Conservation (phyloP, 2,329 filamentous ascomycete species). For the Tolypocladium tropicale region DNA sequence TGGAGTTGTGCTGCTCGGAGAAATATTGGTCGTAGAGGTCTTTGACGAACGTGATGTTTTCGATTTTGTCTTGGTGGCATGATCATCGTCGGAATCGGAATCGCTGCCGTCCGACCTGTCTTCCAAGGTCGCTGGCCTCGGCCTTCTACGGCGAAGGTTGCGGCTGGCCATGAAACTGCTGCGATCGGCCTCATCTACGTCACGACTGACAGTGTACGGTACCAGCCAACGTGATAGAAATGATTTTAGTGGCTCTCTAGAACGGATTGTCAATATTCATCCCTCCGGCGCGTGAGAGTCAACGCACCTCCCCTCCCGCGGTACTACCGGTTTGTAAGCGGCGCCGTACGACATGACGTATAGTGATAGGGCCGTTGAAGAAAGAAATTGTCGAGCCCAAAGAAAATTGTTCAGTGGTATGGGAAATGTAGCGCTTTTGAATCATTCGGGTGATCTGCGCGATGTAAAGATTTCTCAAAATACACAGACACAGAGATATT, state of each 20-base stretch:
- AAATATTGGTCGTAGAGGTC: background rate
- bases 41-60: background rate
- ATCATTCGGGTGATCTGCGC: background rate
- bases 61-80: background rate
- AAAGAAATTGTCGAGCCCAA: too few species aligned
- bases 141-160: background rate
- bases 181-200: background rate
- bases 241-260: background rate
- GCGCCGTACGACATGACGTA: too few species aligned
- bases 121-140: background rate
- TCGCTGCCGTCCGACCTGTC: background rate
- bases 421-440: too few species aligned
- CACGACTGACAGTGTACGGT: background rate
- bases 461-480: background rate
- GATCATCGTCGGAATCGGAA: background rate
- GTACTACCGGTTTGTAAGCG: background rate
- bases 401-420: too few species aligned
- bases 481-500: too few species aligned
- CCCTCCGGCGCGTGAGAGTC: background rate
- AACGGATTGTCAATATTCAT: background rate
- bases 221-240: background rate
- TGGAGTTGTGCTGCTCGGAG: background rate
- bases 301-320: background rate
- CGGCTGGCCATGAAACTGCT: background rate
- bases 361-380: too few species aligned